Conservation (phyloP, 495 filamentous ascomycete genomes). For the Tuber indicum region DNA sequence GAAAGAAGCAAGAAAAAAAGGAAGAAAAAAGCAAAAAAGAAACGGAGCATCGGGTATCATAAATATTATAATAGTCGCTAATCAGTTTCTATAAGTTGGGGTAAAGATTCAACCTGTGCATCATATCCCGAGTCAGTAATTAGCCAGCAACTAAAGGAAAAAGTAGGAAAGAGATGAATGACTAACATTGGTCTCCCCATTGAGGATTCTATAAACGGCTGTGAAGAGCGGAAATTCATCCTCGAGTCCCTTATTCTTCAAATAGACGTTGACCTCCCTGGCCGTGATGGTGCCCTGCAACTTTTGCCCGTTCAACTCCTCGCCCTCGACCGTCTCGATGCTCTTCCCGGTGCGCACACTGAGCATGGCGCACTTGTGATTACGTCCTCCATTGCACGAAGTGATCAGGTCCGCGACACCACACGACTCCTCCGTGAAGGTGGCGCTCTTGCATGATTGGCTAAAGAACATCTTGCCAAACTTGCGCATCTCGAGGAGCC, state of each 20-base stretch:
- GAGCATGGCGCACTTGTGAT: slow-evolving; percentile 89
- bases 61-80: slow-evolving; percentile 4
- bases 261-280: slow-evolving; percentile 78
- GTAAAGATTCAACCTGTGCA: slow-evolving; percentile 55
- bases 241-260: slow-evolving; percentile 69
- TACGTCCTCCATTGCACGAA: slow-evolving; percentile 80
- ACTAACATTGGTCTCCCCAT: slow-evolving; percentile 47
- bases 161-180: background rate
- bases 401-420: slow-evolving; percentile 97
- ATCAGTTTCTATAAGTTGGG: slow-evolving; percentile 48
- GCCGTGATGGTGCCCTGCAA: slow-evolving; percentile 90
- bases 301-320: slow-evolving; percentile 93
- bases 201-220: slow-evolving; percentile 65
- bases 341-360: slow-evolving; percentile 68
- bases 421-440: slow-evolving; percentile 92
- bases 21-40: background rate
- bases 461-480: slow-evolving; percentile 91
- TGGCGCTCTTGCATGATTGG: slow-evolving; percentile 65
- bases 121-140: slow-evolving; percentile 14
- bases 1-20: background rate
- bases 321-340: slow-evolving; percentile 79
- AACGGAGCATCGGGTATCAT: background rate
- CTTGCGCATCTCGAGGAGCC: slow-evolving; percentile 87
- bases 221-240: slow-evolving; percentile 86
- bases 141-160: slow-evolving; percentile 17